Evolutionary conservation across 345 rosid species (phyloP), one percentile per base, ranked within the genome.

Genomic region (Euclidium syriacum): DNA sequence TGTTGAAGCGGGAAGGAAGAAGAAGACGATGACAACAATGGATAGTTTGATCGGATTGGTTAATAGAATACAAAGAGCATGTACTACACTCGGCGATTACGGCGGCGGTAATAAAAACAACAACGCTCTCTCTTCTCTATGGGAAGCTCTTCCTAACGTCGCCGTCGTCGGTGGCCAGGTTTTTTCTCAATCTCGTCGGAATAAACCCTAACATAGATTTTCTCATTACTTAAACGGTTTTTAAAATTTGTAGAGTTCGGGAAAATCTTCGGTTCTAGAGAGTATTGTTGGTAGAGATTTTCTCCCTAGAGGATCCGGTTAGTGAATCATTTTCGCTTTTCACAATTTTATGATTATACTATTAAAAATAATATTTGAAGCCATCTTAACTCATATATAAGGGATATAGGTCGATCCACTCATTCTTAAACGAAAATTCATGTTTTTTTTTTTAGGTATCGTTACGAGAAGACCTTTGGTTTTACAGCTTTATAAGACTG

Each of bases 251-350:
- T 79, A 88, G 98, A 92, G 98, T 72, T 92, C 98, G 4, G 98
- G 98, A 2, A 92, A 92, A 74, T 92, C 98, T 29, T 92, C 98
- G 1, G 98, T 92, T 10, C 79, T 92, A 12, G 98, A 92, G 78
- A 88, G 98, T 64, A 81, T 92, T 8, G 96, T 92, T 1, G 98
- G 98, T 25, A 78, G 95, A 20, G 98, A 92, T 63, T 92, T 92
- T 58, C 96, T 92, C 41, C 98, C 98, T 4, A 79, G 98, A 81
- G 98, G 96, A 82, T 92, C 98, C 1, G 96, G 98, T 88, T 57
- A 33, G 78, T 62, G 6, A 5, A 22, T 6, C 8, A 26, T 18
- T 33, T 61, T 44, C 6, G 52, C 10, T 12, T n/a, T 44, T 39
- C 16, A 6, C 9, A 27, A 9, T 3, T 18, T 46, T 7, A 46